Percentiles rank a stretch among this genome's conserved stretches.
phyloP scores from a whole-genome alignment of 108 stramenopile genomes.

The Discostella stelligeroides region DNA sequence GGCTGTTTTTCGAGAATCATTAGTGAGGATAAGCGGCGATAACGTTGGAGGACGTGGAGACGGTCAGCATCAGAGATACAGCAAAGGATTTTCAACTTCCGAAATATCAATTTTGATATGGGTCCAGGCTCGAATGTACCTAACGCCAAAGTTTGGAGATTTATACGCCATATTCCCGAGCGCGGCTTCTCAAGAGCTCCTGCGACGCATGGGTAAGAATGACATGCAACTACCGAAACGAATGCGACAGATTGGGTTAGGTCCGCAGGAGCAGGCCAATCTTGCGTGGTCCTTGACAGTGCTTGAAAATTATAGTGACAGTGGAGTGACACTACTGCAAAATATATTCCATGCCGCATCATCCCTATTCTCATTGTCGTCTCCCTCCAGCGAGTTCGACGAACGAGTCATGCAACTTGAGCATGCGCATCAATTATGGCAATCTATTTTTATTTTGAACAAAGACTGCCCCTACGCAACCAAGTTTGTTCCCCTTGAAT shows the following conservation, averaged over 20 bases:
- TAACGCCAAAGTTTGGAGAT: conserved; percentile 51
- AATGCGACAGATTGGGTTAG: conserved; percentile 47
- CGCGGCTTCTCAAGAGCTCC: conserved; percentile 45
- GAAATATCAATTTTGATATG: conserved; percentile 79
- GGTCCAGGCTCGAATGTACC: conserved; percentile 75
- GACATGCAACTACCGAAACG: conserved; percentile 7
- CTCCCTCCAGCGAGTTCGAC: background rate
- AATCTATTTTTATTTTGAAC: conserved; percentile 72
- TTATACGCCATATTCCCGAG: conserved; percentile 62
- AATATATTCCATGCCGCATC: conserved; percentile 60
- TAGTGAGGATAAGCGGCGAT: conserved; percentile 42
- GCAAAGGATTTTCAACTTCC: conserved; percentile 54
- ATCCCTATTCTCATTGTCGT: conserved; percentile 11
- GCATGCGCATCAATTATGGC: conserved; percentile 90
- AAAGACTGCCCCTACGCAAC: conserved; percentile 71
- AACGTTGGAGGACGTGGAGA: background rate
- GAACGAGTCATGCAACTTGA: conserved; percentile 72
- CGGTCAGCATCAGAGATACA: background rate
- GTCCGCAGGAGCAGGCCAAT: conserved; percentile 85
- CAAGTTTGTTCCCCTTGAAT: conserved; percentile 55
- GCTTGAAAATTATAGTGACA: conserved; percentile 57
- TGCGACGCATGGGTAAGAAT: conserved; percentile 34
- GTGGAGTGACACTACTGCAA: conserved; percentile 54
- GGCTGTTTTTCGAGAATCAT: conserved; percentile 66
- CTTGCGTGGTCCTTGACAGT: conserved; percentile 82